Evolutionary conservation across 345 rosid species (phyloP).

Genomic region (Pseudoturritis turrita): DNA sequence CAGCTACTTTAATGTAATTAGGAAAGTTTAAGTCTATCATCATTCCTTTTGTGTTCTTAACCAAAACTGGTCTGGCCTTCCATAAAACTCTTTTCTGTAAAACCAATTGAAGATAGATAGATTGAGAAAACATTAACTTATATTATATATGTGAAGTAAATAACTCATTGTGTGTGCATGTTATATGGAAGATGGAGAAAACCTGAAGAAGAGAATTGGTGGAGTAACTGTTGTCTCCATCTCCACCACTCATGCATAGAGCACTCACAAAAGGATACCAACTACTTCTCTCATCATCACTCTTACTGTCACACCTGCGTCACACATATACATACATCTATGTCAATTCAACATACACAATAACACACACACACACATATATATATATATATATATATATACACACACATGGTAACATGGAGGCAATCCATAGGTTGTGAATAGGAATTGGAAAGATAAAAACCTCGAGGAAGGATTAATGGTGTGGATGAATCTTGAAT

Average conservation of each 20-base stretch:
- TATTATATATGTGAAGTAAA: too few species aligned
- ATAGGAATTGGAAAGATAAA: neutral
- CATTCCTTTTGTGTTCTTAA: neutral
- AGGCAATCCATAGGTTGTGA: neutral
- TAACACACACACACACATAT: too few species aligned
- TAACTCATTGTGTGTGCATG: too few species aligned
- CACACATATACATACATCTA: neutral
- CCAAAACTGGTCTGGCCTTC: neutral
- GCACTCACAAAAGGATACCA: neutral
- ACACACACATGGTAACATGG: neutral
- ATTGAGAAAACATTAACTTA: too few species aligned
- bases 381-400: neutral
- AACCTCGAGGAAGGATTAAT: neutral
- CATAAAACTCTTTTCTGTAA: neutral
- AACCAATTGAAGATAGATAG: too few species aligned
- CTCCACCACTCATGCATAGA: constrained; percentile 3
- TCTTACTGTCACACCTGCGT: too few species aligned
- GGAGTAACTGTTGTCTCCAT: constrained; percentile 10
- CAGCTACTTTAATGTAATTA: constrained; percentile 19
- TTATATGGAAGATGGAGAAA: neutral
- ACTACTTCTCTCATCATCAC: neutral
- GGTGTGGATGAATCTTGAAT: neutral
- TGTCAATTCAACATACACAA: neutral
- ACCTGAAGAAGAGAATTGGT: constrained; percentile 20
- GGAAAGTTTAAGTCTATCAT: neutral